Conservation (phyloP, 768 basidiomycete genomes). For the Grammothele lineata region DNA sequence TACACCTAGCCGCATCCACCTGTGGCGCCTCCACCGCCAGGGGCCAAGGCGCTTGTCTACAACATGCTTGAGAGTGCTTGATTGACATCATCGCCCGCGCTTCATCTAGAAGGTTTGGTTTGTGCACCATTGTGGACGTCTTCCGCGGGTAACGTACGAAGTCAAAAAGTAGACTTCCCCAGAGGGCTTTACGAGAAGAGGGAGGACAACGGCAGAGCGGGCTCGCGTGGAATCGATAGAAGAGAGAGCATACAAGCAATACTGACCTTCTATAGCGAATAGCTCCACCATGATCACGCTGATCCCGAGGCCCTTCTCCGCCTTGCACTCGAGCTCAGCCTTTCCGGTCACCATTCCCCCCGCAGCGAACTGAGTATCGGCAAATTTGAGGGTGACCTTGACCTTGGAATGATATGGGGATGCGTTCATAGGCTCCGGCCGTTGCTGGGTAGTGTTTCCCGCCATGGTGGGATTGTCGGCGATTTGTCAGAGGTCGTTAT, state of each 20-base stretch:
- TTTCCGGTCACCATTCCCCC: slow-evolving; percentile 67
- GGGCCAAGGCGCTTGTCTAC: no score
- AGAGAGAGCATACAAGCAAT: background rate
- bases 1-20: no score
- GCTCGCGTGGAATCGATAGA: no score
- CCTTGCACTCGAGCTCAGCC: slow-evolving; percentile 75
- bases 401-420: slow-evolving; percentile 77
- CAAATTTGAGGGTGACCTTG: slow-evolving; percentile 58
- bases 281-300: slow-evolving; percentile 76
- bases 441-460: slow-evolving; percentile 31
- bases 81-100: no score
- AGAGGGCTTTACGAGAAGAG: no score
- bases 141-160: no score
- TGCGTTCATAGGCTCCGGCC: slow-evolving; percentile 73
- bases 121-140: no score
- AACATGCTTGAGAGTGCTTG: no score
- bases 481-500: background rate
- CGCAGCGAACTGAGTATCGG: slow-evolving; percentile 59
- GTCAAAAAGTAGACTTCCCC: no score
- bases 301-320: slow-evolving; percentile 70
- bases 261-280: slow-evolving; percentile 46
- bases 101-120: no score
- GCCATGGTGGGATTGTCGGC: background rate
- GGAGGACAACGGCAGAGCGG: no score
- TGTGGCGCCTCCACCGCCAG: no score